phyloP scores from a whole-genome alignment of 306 rosid species.

The Quercus agrifolia region DNA sequence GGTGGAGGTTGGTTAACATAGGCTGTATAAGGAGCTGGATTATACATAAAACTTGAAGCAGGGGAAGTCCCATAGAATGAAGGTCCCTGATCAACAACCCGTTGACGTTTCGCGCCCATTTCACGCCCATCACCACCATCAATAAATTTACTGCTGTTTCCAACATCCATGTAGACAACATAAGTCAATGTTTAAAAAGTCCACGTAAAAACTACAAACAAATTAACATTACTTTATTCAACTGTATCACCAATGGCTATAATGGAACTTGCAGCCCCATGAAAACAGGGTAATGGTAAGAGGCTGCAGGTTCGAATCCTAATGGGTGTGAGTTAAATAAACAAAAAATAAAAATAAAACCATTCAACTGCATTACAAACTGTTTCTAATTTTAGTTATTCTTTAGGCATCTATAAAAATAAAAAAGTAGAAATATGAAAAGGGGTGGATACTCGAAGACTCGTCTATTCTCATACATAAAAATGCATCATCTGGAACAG shows the following conservation, averaged over 20 bases:
- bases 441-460: not conserved
- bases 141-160: constrained; percentile 43
- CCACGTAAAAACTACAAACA: not conserved
- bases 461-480: not conserved
- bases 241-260: not conserved
- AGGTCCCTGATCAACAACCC: constrained; percentile 73
- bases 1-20: constrained; percentile 79
- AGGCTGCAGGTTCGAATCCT: not conserved
- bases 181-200: constrained; percentile 21
- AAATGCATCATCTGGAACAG: not conserved
- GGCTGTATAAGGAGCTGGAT: constrained; percentile 65
- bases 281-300: not conserved
- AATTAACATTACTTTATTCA: not conserved
- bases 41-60: constrained; percentile 72
- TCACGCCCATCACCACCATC: constrained; percentile 88
- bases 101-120: constrained; percentile 92
- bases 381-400: not conserved
- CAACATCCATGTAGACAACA: constrained; percentile 19
- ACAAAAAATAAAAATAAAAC: not conserved
- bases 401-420: no score
- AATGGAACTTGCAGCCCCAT: not conserved
- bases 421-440: no score
- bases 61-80: constrained; percentile 78
- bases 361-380: not conserved
- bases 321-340: not conserved